A percentile compares a stretch with the other conserved stretches of the same genome.
These are phyloP conservation scores for Fraxinus baroniana DNA, from an alignment of 305 asterid species.

Conservation along the genomic window DNA sequence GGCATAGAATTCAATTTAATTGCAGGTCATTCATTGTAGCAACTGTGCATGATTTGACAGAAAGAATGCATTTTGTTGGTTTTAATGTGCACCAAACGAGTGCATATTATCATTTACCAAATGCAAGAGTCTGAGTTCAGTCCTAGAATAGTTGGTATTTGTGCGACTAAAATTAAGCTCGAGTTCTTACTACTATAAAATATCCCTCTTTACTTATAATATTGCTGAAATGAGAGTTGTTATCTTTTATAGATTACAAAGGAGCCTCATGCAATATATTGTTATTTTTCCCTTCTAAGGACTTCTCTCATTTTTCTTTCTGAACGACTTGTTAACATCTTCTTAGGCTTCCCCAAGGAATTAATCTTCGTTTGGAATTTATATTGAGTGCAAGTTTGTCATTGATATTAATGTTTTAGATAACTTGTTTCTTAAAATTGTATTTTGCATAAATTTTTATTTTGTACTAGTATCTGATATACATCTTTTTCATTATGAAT, in stretches of 20 bases:
- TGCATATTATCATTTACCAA: neutral
- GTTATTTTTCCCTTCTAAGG: neutral
- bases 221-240: neutral
- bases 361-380: neutral
- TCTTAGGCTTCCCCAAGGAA: neutral
- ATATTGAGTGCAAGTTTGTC: neutral
- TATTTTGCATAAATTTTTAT: neutral
- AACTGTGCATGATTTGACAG: too few relatives aligned
- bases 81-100: too few relatives aligned
- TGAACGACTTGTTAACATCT: neutral
- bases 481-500: neutral
- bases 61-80: too few relatives aligned
- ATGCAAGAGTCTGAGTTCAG: neutral
- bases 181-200: neutral
- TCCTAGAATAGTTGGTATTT: neutral
- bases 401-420: neutral
- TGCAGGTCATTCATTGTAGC: too few relatives aligned
- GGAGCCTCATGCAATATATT: neutral
- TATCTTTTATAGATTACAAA: neutral
- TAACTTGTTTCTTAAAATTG: neutral
- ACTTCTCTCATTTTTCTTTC: neutral
- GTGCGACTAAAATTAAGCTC: neutral
- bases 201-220: neutral
- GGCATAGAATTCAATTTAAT: too few relatives aligned
- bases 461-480: neutral